These are phyloP conservation scores for Metschnikowia vanudenii DNA, from an alignment of 805 yeast species.

Conservation along the genomic window DNA sequence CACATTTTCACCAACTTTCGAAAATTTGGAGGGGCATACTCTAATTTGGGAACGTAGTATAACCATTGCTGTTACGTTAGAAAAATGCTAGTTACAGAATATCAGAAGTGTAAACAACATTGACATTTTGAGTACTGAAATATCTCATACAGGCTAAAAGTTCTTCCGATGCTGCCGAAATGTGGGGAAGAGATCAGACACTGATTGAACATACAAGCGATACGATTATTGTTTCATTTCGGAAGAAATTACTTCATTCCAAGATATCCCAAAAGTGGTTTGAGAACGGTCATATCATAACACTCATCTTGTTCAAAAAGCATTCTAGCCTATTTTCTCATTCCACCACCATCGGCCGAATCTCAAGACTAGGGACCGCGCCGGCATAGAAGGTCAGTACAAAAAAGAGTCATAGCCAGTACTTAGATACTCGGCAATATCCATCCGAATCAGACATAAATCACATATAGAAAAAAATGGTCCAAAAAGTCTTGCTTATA, in stretches of 20 bases:
- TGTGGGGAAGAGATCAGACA: background rate
- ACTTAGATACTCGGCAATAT: background rate
- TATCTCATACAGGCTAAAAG: background rate
- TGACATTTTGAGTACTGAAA: background rate
- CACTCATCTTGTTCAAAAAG: background rate
- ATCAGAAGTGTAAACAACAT: background rate
- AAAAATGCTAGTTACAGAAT: background rate
- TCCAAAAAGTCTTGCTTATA: slow-evolving; percentile 42
- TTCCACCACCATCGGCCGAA: background rate
- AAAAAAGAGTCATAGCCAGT: slow-evolving; percentile 5
- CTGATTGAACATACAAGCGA: background rate
- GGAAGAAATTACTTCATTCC: background rate
- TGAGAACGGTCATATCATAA: background rate
- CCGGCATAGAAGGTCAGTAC: slow-evolving; percentile 7
- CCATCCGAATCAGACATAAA: background rate
- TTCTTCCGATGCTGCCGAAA: background rate
- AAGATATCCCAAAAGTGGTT: background rate
- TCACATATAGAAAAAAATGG: slow-evolving; percentile 23
- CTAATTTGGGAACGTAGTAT: too few relatives aligned
- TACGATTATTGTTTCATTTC: background rate
- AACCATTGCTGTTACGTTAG: too few relatives aligned
- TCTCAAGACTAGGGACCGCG: background rate
- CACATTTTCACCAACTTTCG: too few relatives aligned
- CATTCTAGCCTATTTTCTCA: background rate
- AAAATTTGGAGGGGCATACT: too few relatives aligned